Evolutionary conservation across 208 protist species (phyloP).

Genomic region (Leishmania turanica): DNA sequence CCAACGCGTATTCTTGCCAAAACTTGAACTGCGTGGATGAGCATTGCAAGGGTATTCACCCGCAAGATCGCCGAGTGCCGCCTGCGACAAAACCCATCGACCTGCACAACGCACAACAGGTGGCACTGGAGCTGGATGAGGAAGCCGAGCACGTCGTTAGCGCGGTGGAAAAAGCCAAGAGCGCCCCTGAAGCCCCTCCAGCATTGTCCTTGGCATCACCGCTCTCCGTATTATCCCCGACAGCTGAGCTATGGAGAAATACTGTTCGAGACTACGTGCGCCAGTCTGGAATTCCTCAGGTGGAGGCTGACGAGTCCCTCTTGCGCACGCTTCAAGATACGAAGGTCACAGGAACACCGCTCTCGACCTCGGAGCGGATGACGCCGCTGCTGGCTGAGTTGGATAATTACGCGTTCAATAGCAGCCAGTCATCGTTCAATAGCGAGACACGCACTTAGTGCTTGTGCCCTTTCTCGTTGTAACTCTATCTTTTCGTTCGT

Average conservation of each 20-base stretch:
- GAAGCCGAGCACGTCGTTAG: conserved; percentile 69
- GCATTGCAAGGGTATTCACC: conserved; percentile 81
- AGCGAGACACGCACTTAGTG: conserved; percentile 34
- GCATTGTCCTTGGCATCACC: conserved; percentile 42
- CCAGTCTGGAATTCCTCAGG: conserved; percentile 73
- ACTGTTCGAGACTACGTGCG: conserved; percentile 86
- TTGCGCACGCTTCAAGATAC: conserved; percentile 78
- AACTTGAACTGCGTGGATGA: conserved; percentile 62
- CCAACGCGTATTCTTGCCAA: conserved; percentile 60
- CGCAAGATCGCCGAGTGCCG: conserved; percentile 65
- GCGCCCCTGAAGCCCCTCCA: conserved; percentile 24
- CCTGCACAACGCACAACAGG: conserved; percentile 58
- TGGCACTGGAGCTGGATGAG: conserved; percentile 60
- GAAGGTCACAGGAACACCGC: conserved; percentile 64
- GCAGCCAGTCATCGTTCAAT: conserved; percentile 58
- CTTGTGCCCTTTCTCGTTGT: conserved; percentile 4
- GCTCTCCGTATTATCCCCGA: conserved; percentile 55
- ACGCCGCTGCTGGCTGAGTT: conserved; percentile 82
- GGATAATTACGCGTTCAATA: conserved; percentile 71
- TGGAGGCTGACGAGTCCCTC: conserved; percentile 79
- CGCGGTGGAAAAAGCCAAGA: conserved; percentile 35
- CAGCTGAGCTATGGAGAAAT: conserved; percentile 71
- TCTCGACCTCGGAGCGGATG: conserved; percentile 67
- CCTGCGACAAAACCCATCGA: conserved; percentile 76
- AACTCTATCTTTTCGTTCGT: conserved; percentile 1